These are phyloP conservation scores for Nematocida displodere DNA, from an alignment of 371 early-diverging fungal genomes.

Conservation along the genomic window DNA sequence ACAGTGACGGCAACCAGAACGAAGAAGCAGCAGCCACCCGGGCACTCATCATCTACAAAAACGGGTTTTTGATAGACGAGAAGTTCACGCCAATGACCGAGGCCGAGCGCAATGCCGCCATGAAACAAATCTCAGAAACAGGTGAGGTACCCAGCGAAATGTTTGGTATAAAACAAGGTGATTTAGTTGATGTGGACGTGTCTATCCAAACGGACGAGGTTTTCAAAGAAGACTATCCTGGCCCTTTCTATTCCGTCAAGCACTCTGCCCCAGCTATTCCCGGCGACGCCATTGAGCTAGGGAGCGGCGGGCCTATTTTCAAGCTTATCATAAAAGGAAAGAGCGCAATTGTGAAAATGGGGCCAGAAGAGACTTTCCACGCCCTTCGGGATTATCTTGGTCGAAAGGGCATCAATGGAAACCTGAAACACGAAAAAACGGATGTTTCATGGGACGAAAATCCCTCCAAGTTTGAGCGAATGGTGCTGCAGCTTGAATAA, in stretches of 20 bases:
- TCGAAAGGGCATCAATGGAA: neutral
- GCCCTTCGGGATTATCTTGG: slow-evolving; percentile 3
- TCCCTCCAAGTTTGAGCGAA: slow-evolving; percentile 33
- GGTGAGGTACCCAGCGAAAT: slow-evolving; percentile 47
- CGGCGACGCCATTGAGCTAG: slow-evolving; percentile 20
- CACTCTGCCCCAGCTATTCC: neutral
- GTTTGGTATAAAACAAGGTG: slow-evolving; percentile 32
- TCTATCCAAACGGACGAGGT: slow-evolving; percentile 15
- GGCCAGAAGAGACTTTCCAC: slow-evolving; percentile 1
- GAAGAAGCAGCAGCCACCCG: neutral
- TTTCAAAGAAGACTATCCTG: slow-evolving; percentile 38
- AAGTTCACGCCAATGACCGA: slow-evolving; percentile 26
- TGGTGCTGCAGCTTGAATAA: slow-evolving; percentile 27
- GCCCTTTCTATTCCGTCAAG: neutral
- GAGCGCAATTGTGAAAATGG: slow-evolving; percentile 38
- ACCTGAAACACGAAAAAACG: neutral
- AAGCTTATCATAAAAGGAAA: slow-evolving; percentile 20
- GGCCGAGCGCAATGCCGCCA: slow-evolving; percentile 1
- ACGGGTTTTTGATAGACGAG: slow-evolving; percentile 44
- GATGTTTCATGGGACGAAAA: slow-evolving; percentile 28
- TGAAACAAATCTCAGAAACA: slow-evolving; percentile 37
- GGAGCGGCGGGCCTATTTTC: neutral
- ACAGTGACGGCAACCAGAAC: neutral
- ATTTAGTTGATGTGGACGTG: slow-evolving; percentile 45
- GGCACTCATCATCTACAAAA: slow-evolving; percentile 32